Conservation (phyloP, 2,329 filamentous ascomycete genomes). For the Mycogone perniciosa region DNA sequence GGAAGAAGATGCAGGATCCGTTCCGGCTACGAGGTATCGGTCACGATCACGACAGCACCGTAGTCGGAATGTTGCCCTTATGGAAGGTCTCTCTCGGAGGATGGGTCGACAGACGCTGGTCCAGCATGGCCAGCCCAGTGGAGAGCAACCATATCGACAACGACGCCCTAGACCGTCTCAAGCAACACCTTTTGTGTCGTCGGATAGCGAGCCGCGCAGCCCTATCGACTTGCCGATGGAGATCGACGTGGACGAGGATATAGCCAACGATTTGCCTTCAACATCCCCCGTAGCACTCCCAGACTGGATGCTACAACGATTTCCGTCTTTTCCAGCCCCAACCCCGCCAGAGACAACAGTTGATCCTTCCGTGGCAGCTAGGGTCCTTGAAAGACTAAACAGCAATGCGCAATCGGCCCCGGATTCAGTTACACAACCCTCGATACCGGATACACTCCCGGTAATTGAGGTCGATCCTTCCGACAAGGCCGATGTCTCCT, state of each 20-base stretch:
- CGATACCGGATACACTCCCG: neutral
- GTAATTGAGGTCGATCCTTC: conserved; percentile 5
- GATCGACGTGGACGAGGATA: conserved; percentile 2
- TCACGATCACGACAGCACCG: neutral
- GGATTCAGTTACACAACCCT: neutral
- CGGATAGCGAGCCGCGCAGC: neutral
- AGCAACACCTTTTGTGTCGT: neutral
- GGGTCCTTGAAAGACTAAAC: conserved; percentile 6
- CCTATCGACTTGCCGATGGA: neutral
- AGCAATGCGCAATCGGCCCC: neutral
- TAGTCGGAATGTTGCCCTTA: neutral
- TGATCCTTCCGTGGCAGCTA: conserved; percentile 2
- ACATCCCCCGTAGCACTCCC: neutral
- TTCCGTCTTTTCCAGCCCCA: neutral
- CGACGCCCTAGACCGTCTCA: neutral
- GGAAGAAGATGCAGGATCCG: neutral
- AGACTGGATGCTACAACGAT: neutral
- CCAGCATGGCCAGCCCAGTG: conserved; percentile 4
- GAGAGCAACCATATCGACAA: neutral
- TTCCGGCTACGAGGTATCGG: conserved; percentile 2
- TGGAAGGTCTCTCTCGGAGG: conserved; percentile 11
- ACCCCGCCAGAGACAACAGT: neutral
- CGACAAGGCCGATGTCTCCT: neutral
- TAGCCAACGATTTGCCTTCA: neutral
- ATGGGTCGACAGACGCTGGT: conserved; percentile 9